A percentile compares a stretch with the other conserved stretches of the same genome.
phyloP scores from a whole-genome alignment of 495 filamentous ascomycete genomes.

The Wilcoxina mikolae region DNA sequence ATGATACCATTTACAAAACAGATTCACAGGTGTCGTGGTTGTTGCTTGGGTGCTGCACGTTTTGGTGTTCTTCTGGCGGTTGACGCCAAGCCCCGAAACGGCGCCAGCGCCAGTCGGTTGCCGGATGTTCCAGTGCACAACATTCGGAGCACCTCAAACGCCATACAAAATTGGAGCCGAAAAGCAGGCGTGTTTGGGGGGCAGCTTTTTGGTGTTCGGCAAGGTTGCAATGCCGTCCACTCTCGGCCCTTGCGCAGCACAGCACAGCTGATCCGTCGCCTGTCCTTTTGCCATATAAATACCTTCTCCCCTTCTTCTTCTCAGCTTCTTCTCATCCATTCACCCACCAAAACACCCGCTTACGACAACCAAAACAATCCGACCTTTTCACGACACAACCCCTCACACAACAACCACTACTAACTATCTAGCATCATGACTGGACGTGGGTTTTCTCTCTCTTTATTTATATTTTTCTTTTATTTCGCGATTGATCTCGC shows the following conservation, averaged over 20 bases:
- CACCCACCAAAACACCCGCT: constrained; percentile 17
- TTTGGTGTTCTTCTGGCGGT: too few species aligned
- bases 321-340: constrained; percentile 25
- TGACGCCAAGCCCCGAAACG: too few species aligned
- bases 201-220: background rate
- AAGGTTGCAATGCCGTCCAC: constrained; percentile 24
- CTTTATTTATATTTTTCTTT: constrained; percentile 7
- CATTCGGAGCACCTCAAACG: too few species aligned
- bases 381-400: constrained; percentile 17
- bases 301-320: constrained; percentile 21
- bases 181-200: constrained; percentile 4
- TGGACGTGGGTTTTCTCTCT: constrained; percentile 66
- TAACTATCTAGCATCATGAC: constrained; percentile 48
- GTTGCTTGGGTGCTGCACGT: too few species aligned
- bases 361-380: constrained; percentile 22
- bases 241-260: constrained; percentile 16
- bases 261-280: constrained; percentile 2
- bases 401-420: constrained; percentile 31
- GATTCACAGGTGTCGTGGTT: too few species aligned
- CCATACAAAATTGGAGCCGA: constrained; percentile 25
- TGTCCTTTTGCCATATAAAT: constrained; percentile 25
- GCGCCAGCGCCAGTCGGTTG: too few species aligned
- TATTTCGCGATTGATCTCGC: constrained; percentile 4
- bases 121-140: too few species aligned
- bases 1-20: too few species aligned